A percentile compares a stretch with the other conserved stretches of the same genome.
Conservation (phyloP, 139 green algal genomes). For the Nannochloris sp. region DNA sequence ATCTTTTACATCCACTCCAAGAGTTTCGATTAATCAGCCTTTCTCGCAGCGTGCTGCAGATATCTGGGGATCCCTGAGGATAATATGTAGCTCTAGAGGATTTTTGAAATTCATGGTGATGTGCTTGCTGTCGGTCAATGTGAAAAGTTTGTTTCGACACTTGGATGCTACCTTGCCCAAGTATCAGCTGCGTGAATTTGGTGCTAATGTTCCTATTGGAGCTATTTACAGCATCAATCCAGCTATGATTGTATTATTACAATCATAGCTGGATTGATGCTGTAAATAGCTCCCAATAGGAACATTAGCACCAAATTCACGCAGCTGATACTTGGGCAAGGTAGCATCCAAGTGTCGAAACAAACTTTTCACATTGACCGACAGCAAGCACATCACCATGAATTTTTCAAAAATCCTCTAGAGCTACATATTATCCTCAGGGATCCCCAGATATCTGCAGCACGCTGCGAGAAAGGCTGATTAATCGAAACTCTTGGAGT, state of each 20-base stretch:
- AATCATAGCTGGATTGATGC: constrained; percentile 48
- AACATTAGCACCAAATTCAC: constrained; percentile 41
- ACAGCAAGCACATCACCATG: constrained; percentile 36
- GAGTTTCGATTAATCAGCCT: neutral
- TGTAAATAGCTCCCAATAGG: constrained; percentile 44
- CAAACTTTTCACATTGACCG: constrained; percentile 46
- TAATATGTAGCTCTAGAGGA: constrained; percentile 20
- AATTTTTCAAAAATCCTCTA: constrained; percentile 42
- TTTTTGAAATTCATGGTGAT: constrained; percentile 44
- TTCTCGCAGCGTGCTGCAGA: neutral
- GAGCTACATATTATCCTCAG: constrained; percentile 21
- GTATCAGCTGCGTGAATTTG: constrained; percentile 34
- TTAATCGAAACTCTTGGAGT: neutral
- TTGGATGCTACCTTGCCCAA: constrained; percentile 54
- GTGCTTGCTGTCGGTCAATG: constrained; percentile 41
- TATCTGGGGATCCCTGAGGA: neutral
- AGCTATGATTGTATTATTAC: constrained; percentile 33
- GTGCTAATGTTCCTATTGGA: constrained; percentile 42
- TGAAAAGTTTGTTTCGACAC: constrained; percentile 51
- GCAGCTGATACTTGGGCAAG: constrained; percentile 39
- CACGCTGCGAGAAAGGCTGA: neutral
- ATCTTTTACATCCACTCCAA: neutral
- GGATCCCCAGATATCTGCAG: neutral
- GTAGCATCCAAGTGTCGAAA: constrained; percentile 55
- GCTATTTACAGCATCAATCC: constrained; percentile 56